Evolutionary conservation across 2,329 filamentous ascomycete species (phyloP), one percentile per base, ranked within the genome.

Genomic region (Nigrospora osmanthi): DNA sequence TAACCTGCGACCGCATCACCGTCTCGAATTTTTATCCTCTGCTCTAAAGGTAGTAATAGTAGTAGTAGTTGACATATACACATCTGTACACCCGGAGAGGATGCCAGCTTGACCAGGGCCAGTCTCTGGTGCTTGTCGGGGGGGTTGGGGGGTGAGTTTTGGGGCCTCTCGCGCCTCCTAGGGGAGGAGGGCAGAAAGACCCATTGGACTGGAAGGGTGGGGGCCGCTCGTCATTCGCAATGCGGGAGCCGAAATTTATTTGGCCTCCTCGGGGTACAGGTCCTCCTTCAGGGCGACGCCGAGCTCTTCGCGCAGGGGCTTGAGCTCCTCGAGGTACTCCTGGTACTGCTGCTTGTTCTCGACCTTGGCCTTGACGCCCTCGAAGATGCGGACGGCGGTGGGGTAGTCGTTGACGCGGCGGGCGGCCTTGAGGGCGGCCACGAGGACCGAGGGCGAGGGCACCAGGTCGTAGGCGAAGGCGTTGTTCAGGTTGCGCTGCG

Each of bases 391-490:
- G 64, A 98, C 93, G 59, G 93, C 93, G 55, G 93, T 98, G 56
- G 93, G 93, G 76, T 85, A 97, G 78, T 98, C 93, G 72, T 98
- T 96, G 66, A 98, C 93, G 69, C 93, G 81, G 69, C 93, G 81
- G 57, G 93, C 93, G 59, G 93, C 93, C 72, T 85, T 89, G 61
- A 98, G 81, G 54, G 93, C 93, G 60, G 93, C 90, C 60, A 81
- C 81, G 69, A 96, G 80, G 65, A 98, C 93, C 58, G 87, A 82
- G 54, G 91, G 83, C 38, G 91, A 93, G 63, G 94, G 93, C 56
- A 98, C 93, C 63, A 98, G 85, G 83, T 98, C 93, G 84, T 98
- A 98, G 65, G 93, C 93, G 74, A 98, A 98, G 67, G 89, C 91
- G 76, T 98, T 98, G 85, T 98, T 98, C 80, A 89, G 64, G 50